These are phyloP conservation scores for Fusarium haematococcum DNA, from an alignment of 2,329 filamentous ascomycete species.

Conservation along the genomic window DNA sequence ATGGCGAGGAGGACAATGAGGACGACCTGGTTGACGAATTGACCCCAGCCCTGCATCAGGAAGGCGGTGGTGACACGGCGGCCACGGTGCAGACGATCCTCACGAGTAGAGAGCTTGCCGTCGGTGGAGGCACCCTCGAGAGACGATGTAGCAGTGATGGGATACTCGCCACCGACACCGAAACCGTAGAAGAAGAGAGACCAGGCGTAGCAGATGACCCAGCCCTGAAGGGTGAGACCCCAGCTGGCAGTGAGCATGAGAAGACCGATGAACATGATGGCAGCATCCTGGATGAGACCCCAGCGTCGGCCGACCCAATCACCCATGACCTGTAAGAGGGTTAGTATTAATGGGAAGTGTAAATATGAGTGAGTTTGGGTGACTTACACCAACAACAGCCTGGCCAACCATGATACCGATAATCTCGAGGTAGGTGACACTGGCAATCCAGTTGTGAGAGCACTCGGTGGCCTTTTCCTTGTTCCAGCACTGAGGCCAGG, in stretches of 20 bases:
- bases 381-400: conserved; percentile 81
- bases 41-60: conserved; percentile 98
- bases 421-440: conserved; percentile 92
- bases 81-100: conserved; percentile 94
- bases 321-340: conserved; percentile 61
- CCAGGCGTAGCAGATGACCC: conserved; percentile 98
- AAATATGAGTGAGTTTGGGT: background rate
- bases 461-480: conserved; percentile 64
- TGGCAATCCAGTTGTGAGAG: conserved; percentile 81
- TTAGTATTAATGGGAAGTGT: conserved; percentile 22
- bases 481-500: conserved; percentile 85
- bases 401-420: conserved; percentile 96
- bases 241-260: conserved; percentile 92
- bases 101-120: conserved; percentile 88
- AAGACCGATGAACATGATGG: conserved; percentile 93
- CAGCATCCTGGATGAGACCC: conserved; percentile 94
- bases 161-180: conserved; percentile 87
- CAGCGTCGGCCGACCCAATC: conserved; percentile 89
- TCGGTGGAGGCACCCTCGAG: conserved; percentile 92
- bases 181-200: conserved; percentile 83
- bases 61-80: conserved; percentile 96
- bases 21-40: conserved; percentile 92
- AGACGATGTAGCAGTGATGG: conserved; percentile 94
- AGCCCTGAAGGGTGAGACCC: conserved; percentile 88
- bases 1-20: conserved; percentile 88